Base-by-base conservation (phyloP, 1,284 basidiomycete species). In the Melampsora americana region DNA sequence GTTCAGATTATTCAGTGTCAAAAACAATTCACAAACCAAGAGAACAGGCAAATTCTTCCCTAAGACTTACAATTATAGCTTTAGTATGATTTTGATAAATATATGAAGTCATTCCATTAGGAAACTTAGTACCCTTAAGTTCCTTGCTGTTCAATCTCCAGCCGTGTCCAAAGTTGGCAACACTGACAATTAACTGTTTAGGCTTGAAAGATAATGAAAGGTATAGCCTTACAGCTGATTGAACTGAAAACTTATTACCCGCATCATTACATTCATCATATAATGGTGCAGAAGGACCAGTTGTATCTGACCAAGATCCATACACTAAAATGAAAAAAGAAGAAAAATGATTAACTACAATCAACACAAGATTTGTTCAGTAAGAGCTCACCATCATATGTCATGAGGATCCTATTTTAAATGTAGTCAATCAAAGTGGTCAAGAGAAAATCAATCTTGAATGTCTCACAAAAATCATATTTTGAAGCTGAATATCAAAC, bases 41-140 rank as follows among this genome's bases (percentile, higher is more conserved):
- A 56, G 26, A 56, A 9, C 11, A 14, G 14, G 53, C 5, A 23
- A 23, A n/a, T 9, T 56, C 39, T 12, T 42, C 7, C 20, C 5
- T 14, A 28, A 56, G 53, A 56, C 53, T 56, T 56, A 56, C 53
- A n/a, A 56, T n/a, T 28, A 23, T n/a, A 23, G 20, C 53, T 56
- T 56, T 56, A 12, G 53, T 56, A 28, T 56, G 53, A 1, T 56
- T 56, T 56, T 56, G 53, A 56, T 56, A 56, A 56, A 56, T 56
- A 28, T 56, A 56, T 23, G 53, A 56, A 23, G 26, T 56, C n/a
- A n/a, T 1, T 18, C 53, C 53, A 56, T 56, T 56, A 12, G 53
- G 53, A 56, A 56, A 56, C 26, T 56, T 56, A 1, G 3, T 56
- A 56, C 26, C 20, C 12, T 56, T n/a, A n/a, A 56, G 5, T 4